phyloP scores from a whole-genome alignment of 176 grass and related monocot species.

The Bromus sterilis region DNA sequence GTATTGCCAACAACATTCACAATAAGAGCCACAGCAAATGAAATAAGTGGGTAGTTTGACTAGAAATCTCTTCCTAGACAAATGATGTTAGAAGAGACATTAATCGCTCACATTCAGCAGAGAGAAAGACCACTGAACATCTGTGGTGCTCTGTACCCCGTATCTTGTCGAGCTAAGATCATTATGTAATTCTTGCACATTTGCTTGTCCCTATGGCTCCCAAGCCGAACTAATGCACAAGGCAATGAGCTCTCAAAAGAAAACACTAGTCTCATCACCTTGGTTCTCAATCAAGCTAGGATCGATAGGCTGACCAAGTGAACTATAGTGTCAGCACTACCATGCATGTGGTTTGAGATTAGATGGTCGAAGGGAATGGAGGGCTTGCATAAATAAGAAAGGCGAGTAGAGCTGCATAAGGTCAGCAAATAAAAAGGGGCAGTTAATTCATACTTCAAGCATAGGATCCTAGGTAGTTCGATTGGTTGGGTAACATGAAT shows the following conservation, averaged over 20 bases:
- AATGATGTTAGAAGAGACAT: too few species aligned
- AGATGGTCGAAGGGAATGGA: neutral
- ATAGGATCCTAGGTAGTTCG: too few species aligned
- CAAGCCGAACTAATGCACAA: neutral
- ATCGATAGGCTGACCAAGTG: neutral
- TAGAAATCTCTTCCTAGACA: too few species aligned
- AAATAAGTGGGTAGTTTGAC: neutral
- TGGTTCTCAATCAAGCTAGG: neutral
- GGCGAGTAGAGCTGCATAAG: neutral
- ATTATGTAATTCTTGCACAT: neutral
- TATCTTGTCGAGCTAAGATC: fast-evolving
- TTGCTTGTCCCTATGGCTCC: neutral
- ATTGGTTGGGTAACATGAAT: too few species aligned
- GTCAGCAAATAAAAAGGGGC: too few species aligned
- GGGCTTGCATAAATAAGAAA: neutral
- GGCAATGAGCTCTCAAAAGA: neutral
- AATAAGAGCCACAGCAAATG: fast-evolving
- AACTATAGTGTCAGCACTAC: neutral
- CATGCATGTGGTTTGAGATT: neutral
- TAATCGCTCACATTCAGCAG: too few species aligned
- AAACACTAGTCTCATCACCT: neutral
- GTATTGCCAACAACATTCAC: neutral
- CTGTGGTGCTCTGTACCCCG: too few species aligned
- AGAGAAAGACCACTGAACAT: too few species aligned
- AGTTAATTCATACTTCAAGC: too few species aligned